These are phyloP conservation scores for Thraustochytrium striatum DNA, from an alignment of 352 stramenopile genomes.

Conservation along the genomic window DNA sequence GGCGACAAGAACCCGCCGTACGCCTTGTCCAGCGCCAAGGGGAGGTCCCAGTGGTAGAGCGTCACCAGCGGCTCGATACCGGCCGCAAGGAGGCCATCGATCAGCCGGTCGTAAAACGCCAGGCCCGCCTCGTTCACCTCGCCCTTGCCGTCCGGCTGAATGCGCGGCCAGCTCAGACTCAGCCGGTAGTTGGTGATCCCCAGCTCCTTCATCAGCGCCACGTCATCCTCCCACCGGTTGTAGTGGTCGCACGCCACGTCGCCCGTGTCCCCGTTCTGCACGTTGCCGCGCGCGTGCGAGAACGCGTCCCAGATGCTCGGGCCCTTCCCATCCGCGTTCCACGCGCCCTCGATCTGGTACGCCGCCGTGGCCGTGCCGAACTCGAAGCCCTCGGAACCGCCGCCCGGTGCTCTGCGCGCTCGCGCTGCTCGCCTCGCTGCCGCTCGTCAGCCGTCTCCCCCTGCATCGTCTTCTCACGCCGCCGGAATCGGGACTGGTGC, in stretches of 20 bases:
- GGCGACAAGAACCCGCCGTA: conserved; percentile 69
- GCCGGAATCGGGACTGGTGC: too few species aligned
- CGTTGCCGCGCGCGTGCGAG: conserved; percentile 64
- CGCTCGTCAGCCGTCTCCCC: background rate
- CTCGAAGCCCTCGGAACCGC: too few species aligned
- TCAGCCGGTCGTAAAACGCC: conserved; percentile 83
- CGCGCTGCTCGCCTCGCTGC: background rate
- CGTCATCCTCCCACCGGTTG: conserved; percentile 76
- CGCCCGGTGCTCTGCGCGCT: too few species aligned
- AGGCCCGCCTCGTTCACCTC: conserved; percentile 77
- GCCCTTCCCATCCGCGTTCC: conserved; percentile 72
- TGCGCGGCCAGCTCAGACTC: conserved; percentile 83
- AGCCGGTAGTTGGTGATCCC: conserved; percentile 83
- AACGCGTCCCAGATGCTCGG: conserved; percentile 88
- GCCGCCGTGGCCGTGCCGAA: conserved; percentile 78
- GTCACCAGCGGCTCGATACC: conserved; percentile 84
- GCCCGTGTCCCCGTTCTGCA: conserved; percentile 69
- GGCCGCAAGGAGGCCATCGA: conserved; percentile 70
- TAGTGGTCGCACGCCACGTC: conserved; percentile 89
- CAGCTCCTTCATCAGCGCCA: conserved; percentile 83
- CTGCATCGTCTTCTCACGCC: too few species aligned
- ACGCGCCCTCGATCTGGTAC: conserved; percentile 86
- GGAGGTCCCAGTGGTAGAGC: conserved; percentile 92
- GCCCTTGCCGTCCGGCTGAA: conserved; percentile 69
- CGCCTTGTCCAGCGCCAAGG: conserved; percentile 71